A percentile compares a stretch with the other conserved stretches of the same genome.
Conservation (phyloP, 495 filamentous ascomycete species). For the Lichenothelia convexa region DNA sequence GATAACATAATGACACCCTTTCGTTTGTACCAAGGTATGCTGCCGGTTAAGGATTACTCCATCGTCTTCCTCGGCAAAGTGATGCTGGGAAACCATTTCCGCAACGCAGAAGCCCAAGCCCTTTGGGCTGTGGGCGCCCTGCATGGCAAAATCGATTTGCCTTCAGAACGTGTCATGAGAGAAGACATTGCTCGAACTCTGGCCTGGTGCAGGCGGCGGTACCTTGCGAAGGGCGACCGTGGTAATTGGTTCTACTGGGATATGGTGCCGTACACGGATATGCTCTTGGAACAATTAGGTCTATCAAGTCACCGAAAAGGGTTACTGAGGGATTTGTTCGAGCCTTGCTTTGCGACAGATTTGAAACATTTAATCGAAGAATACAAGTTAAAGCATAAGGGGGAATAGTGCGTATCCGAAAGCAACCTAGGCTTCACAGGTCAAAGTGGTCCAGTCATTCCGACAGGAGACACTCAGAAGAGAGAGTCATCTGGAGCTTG, state of each 20-base stretch:
- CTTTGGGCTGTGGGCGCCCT: conserved; percentile 27
- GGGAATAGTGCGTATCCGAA: too few relatives aligned
- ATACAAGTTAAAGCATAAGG: too few relatives aligned
- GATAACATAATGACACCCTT: conserved; percentile 20
- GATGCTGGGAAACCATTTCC: conserved; percentile 20
- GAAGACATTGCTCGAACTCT: conserved; percentile 19
- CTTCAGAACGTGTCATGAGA: conserved; percentile 16
- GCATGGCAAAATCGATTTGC: conserved; percentile 13
- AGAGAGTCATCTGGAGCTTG: too few relatives aligned
- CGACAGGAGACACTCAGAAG: too few relatives aligned
- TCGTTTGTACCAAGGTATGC: conserved; percentile 23
- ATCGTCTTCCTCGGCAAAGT: conserved; percentile 26
- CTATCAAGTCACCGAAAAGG: conserved; percentile 19
- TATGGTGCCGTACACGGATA: conserved; percentile 18
- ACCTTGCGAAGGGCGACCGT: conserved; percentile 19
- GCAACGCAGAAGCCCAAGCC: conserved; percentile 25
- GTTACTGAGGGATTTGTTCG: background rate
- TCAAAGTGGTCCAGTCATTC: too few relatives aligned
- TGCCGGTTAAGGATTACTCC: conserved; percentile 20
- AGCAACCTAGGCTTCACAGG: too few relatives aligned
- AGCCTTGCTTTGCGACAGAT: background rate
- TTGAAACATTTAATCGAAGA: background rate
- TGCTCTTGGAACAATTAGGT: conserved; percentile 16
- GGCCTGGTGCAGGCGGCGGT: conserved; percentile 21
- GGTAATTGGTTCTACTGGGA: conserved; percentile 25